Evolutionary conservation across 129 eudicot genomes (phyloP).

Genomic region (Flaveria sonorensis): DNA sequence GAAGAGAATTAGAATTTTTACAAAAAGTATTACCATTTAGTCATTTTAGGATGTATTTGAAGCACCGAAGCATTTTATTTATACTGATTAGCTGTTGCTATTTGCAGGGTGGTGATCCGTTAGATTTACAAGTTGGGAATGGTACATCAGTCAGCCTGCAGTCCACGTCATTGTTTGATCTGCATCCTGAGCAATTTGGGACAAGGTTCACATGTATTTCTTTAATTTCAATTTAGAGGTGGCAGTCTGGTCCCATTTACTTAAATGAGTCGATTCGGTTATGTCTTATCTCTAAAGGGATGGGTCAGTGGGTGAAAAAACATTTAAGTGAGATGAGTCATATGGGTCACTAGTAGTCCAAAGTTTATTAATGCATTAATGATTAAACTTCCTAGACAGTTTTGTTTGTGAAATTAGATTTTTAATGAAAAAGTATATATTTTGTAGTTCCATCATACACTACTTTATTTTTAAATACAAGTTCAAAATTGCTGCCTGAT

Average conservation of each 20-base stretch:
- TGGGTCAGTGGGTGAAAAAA: not conserved
- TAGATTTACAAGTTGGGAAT: conserved; percentile 63
- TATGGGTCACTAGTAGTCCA: not conserved
- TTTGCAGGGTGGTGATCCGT: conserved; percentile 91
- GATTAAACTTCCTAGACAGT: not conserved
- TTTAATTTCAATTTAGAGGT: conserved; percentile 5
- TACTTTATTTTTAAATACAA: not conserved
- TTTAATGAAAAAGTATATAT: not conserved
- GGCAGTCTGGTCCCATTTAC: not conserved
- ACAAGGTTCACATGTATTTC: conserved; percentile 53
- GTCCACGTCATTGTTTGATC: conserved; percentile 83
- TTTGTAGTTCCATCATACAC: not conserved
- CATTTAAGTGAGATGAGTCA: not conserved
- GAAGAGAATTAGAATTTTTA: conserved; percentile 90
- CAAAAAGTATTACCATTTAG: conserved; percentile 61
- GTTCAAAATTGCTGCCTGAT: not conserved
- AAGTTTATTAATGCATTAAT: not conserved
- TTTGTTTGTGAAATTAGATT: not conserved
- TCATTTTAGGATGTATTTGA: not conserved
- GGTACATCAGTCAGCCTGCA: conserved; percentile 77
- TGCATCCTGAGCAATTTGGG: conserved; percentile 62
- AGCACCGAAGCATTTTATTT: conserved; percentile 5
- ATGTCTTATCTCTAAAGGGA: not conserved
- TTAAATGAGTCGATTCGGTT: not conserved
- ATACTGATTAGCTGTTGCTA: conserved; percentile 28